A percentile compares a stretch with the other conserved stretches of the same genome.
These are phyloP conservation scores for Phytophthora sp. DNA, from an alignment of 352 stramenopile species.

Conservation along the genomic window DNA sequence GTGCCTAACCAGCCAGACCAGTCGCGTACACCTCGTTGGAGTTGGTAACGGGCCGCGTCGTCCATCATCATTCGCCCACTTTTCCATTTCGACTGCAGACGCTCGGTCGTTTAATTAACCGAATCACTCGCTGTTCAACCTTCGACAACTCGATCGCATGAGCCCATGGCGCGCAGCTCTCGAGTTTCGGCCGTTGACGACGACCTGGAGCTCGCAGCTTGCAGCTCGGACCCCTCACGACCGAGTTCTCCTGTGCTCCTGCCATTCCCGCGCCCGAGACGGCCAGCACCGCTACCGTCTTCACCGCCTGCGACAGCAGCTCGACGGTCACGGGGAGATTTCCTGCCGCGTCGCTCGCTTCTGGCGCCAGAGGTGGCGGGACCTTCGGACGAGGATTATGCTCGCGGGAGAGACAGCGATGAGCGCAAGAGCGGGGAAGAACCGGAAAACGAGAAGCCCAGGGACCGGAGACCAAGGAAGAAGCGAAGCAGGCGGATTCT, in stretches of 20 bases:
- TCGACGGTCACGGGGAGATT: constrained; percentile 34
- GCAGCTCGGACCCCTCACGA: constrained; percentile 22
- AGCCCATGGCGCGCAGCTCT: constrained; percentile 20
- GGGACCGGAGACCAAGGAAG: constrained; percentile 17
- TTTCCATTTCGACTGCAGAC: constrained; percentile 7
- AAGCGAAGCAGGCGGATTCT: constrained; percentile 46
- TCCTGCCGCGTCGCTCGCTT: constrained; percentile 41
- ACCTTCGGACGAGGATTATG: constrained; percentile 20
- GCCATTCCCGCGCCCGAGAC: constrained; percentile 26
- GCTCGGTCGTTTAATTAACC: constrained; percentile 4
- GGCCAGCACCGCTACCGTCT: constrained; percentile 24
- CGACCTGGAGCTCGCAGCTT: constrained; percentile 25
- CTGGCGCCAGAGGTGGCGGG: constrained; percentile 28
- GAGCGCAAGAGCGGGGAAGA: constrained; percentile 30
- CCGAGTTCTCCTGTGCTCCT: constrained; percentile 18
- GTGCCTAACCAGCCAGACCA: constrained; percentile 11
- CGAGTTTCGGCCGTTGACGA: constrained; percentile 24
- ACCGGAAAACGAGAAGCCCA: constrained; percentile 15
- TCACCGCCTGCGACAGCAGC: neutral
- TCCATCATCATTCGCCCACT: constrained; percentile 17
- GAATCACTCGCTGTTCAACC: no score
- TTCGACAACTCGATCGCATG: no score
- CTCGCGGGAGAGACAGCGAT: constrained; percentile 33
- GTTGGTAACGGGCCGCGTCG: constrained; percentile 9
- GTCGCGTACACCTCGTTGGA: neutral